Conservation (phyloP, 2,329 filamentous ascomycete species). For the Aspergillus aculeatus region DNA sequence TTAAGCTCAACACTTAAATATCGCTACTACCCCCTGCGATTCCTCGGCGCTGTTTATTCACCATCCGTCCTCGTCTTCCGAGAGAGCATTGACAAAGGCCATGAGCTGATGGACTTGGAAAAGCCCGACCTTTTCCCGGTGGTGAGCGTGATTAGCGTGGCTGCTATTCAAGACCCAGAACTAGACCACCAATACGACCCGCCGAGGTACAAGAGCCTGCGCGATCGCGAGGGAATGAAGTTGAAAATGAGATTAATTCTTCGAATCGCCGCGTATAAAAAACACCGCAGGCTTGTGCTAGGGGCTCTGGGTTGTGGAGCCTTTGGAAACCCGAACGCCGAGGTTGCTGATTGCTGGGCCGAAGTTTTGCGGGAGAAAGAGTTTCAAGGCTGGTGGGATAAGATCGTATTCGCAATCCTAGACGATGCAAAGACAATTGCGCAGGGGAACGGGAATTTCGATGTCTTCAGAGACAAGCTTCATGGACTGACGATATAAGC, state of each 20-base stretch:
- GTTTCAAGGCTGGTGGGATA: slow-evolving; percentile 64
- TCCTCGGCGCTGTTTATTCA: slow-evolving; percentile 57
- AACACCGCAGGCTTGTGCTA: slow-evolving; percentile 61
- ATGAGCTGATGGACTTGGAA: slow-evolving; percentile 47
- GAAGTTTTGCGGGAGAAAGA: slow-evolving; percentile 62
- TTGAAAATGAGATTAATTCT: slow-evolving; percentile 63
- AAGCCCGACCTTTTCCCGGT: slow-evolving; percentile 46
- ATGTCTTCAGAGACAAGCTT: slow-evolving; percentile 30
- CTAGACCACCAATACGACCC: slow-evolving; percentile 14
- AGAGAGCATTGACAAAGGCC: slow-evolving; percentile 47
- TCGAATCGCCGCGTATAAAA: slow-evolving; percentile 57
- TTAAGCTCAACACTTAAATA: slow-evolving; percentile 40
- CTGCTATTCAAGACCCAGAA: slow-evolving; percentile 52
- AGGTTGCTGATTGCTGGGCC: slow-evolving; percentile 63
- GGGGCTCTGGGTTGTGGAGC: slow-evolving; percentile 70
- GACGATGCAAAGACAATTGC: slow-evolving; percentile 26
- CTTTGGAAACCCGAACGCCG: slow-evolving; percentile 61
- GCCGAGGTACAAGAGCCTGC: slow-evolving; percentile 40
- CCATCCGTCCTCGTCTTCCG: slow-evolving; percentile 61
- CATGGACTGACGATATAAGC: slow-evolving; percentile 30
- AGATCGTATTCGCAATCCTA: slow-evolving; percentile 64
- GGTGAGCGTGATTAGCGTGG: slow-evolving; percentile 61
- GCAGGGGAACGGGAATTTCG: slow-evolving; percentile 32
- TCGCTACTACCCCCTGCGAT: slow-evolving; percentile 55
- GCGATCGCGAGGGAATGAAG: slow-evolving; percentile 56